phyloP scores from a whole-genome alignment of 768 basidiomycete species.

The Filobasidium floriforme region DNA sequence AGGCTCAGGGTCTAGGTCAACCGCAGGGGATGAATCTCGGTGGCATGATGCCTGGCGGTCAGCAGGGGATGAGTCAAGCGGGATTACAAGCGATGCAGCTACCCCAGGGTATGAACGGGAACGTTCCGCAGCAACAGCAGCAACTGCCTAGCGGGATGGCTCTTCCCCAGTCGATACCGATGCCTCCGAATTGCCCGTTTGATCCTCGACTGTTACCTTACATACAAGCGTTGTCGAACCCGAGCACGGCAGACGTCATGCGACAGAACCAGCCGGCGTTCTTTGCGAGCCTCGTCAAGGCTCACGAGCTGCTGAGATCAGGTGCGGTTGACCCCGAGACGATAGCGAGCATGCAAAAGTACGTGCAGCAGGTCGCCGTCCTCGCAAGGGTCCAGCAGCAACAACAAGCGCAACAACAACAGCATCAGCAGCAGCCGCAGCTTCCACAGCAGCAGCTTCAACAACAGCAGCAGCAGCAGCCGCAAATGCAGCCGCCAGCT shows the following conservation, averaged over 20 bases:
- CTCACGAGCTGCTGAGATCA: constrained; percentile 22
- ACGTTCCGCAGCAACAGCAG: constrained; percentile 28
- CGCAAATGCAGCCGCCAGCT: constrained; percentile 2
- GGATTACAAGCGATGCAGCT: constrained; percentile 17
- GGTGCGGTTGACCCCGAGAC: constrained; percentile 27
- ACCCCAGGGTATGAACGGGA: constrained; percentile 7
- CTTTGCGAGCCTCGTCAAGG: constrained; percentile 23
- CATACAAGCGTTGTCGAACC: constrained; percentile 24
- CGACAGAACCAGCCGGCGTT: constrained; percentile 27
- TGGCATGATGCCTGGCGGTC: not conserved
- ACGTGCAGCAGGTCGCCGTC: constrained; percentile 17
- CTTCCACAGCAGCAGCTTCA: constrained; percentile 4
- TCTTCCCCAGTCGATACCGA: constrained; percentile 14
- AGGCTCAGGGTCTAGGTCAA: too few species aligned
- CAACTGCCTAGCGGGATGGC: constrained; percentile 2
- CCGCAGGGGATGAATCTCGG: not conserved
- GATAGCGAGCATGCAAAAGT: constrained; percentile 33
- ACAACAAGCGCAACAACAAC: constrained; percentile 15
- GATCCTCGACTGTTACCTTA: constrained; percentile 32
- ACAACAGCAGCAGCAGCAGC: not conserved
- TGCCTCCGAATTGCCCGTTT: constrained; percentile 27
- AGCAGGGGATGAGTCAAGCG: constrained; percentile 16
- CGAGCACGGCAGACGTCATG: constrained; percentile 26
- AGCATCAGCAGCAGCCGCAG: constrained; percentile 16
- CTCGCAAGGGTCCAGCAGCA: constrained; percentile 11